These are phyloP conservation scores for Adiantum capillusveneris DNA, from an alignment of 75 land plant species.

Conservation along the genomic window DNA sequence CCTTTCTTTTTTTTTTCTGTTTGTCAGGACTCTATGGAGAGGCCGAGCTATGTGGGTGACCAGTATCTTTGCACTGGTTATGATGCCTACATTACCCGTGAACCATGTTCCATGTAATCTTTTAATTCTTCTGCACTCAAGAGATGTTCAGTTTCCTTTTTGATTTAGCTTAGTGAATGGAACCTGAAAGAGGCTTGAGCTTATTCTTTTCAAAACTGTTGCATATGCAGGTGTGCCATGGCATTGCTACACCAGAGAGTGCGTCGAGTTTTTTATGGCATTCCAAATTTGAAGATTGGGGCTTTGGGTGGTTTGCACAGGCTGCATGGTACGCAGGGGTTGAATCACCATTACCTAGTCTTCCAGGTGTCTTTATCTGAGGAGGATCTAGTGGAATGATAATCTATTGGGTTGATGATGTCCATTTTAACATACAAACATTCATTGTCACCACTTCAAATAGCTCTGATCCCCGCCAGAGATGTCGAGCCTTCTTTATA, in stretches of 20 bases:
- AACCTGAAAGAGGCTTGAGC: too few species aligned
- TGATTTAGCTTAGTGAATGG: not conserved
- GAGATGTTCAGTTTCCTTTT: not conserved
- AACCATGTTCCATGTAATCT: slow-evolving; percentile 88
- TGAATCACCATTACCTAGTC: slow-evolving; percentile 95
- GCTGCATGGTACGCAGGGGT: slow-evolving; percentile 74
- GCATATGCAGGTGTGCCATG: slow-evolving; percentile 89
- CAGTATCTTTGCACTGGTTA: slow-evolving; percentile 96
- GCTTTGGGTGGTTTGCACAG: slow-evolving; percentile 77
- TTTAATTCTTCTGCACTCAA: not conserved
- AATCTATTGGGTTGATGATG: too few species aligned
- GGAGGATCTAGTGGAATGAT: slow-evolving; percentile 13
- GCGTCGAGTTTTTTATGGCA: slow-evolving; percentile 74
- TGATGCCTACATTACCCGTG: slow-evolving; percentile 81
- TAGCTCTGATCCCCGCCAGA: too few species aligned
- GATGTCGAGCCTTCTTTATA: too few species aligned
- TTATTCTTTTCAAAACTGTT: not conserved
- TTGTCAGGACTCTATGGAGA: slow-evolving; percentile 5
- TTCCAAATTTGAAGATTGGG: slow-evolving; percentile 60
- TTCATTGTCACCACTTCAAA: too few species aligned
- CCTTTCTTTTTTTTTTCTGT: slow-evolving; percentile 1
- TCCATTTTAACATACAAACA: too few species aligned
- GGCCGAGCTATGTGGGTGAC: slow-evolving; percentile 12
- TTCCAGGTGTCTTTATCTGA: slow-evolving; percentile 54
- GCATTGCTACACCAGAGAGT: slow-evolving; percentile 96